Conservation (phyloP, 495 filamentous ascomycete species). For the Hyaloscypha bicolor region DNA sequence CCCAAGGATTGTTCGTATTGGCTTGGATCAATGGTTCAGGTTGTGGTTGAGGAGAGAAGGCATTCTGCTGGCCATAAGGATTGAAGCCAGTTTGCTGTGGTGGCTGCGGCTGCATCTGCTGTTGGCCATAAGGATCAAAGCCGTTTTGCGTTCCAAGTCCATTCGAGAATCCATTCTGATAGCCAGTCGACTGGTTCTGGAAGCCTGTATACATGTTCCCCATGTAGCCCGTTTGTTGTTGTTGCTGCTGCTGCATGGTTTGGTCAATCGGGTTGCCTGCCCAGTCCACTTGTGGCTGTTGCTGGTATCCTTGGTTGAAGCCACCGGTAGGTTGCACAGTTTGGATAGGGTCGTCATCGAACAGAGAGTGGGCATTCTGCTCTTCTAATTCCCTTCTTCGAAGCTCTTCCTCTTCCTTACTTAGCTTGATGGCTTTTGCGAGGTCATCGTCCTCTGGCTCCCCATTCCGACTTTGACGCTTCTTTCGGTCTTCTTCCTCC, state of each 20-base stretch:
- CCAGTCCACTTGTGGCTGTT: slow-evolving; percentile 94
- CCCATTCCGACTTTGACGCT: slow-evolving; percentile 69
- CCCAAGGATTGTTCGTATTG: slow-evolving; percentile 85
- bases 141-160: slow-evolving; percentile 68
- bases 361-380: slow-evolving; percentile 80
- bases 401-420: slow-evolving; percentile 86
- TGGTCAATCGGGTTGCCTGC: slow-evolving; percentile 89
- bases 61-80: slow-evolving; percentile 39
- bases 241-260: slow-evolving; percentile 47
- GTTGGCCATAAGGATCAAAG: slow-evolving; percentile 74
- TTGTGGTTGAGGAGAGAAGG: slow-evolving; percentile 32
- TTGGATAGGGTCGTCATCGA: slow-evolving; percentile 76
- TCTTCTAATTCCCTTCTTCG: slow-evolving; percentile 88
- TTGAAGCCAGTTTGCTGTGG: slow-evolving; percentile 46
- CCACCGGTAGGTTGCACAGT: slow-evolving; percentile 75
- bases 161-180: background rate
- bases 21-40: slow-evolving; percentile 35
- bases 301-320: slow-evolving; percentile 95
- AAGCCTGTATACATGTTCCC: slow-evolving; percentile 66
- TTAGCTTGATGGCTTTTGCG: slow-evolving; percentile 93
- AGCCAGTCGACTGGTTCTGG: slow-evolving; percentile 62
- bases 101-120: slow-evolving; percentile 27
- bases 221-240: slow-evolving; percentile 83
- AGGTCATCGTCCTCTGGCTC: slow-evolving; percentile 68
- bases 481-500: slow-evolving; percentile 88